These are phyloP conservation scores for Centrapalus pauciflorus DNA, from an alignment of 129 eudicot species.

Conservation along the genomic window DNA sequence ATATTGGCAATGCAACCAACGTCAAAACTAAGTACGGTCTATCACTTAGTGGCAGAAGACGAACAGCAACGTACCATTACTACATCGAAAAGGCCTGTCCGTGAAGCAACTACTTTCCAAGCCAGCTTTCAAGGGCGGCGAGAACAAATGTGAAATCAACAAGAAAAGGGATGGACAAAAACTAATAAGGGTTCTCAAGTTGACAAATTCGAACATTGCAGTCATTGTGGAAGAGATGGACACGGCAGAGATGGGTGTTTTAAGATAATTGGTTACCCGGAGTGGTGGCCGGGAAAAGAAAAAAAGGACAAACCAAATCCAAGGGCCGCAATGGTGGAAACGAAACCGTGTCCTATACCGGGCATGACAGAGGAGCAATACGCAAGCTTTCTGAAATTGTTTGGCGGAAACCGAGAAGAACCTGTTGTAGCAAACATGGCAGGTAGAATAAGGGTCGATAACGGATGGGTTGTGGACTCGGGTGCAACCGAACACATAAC, in stretches of 20 bases:
- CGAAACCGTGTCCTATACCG: not conserved
- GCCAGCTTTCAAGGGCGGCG: not conserved
- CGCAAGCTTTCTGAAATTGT: not conserved
- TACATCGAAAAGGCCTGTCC: not conserved
- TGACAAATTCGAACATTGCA: not conserved
- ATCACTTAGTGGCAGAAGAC: not conserved
- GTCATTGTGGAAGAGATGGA: not conserved
- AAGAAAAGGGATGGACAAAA: not conserved
- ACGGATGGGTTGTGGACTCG: not conserved
- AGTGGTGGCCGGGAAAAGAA: too few relatives aligned
- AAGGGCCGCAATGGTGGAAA: not conserved
- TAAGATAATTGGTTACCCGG: too few relatives aligned
- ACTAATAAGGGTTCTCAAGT: not conserved
- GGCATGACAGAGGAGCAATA: not conserved
- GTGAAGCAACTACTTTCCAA: not conserved
- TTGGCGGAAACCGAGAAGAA: not conserved
- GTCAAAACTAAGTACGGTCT: not conserved
- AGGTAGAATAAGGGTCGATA: not conserved
- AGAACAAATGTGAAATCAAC: not conserved
- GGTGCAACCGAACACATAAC: not conserved
- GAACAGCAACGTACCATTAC: not conserved
- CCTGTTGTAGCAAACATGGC: not conserved
- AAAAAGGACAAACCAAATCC: too few relatives aligned
- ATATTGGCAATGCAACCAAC: slow-evolving; percentile 6
- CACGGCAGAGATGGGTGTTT: not conserved